Conservation (phyloP, 108 stramenopile genomes). For the Cyclotella kingstonii region DNA sequence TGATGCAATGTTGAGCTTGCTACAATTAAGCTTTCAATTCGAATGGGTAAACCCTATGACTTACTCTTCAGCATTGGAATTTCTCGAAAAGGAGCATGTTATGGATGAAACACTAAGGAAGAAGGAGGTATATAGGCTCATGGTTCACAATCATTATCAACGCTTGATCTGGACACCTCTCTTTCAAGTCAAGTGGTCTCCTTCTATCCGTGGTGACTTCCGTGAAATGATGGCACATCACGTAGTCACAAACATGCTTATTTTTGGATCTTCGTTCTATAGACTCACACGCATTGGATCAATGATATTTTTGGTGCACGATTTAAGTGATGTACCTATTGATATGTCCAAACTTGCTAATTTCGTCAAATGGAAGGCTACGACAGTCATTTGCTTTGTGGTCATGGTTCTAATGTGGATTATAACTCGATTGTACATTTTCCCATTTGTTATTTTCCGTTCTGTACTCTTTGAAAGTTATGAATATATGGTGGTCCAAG, state of each 20-base stretch:
- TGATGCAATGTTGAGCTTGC: constrained; percentile 71
- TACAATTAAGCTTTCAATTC: constrained; percentile 59
- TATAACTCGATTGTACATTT: constrained; percentile 53
- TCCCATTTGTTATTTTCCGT: constrained; percentile 77
- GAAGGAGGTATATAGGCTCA: constrained; percentile 23
- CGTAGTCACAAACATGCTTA: constrained; percentile 73
- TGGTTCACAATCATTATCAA: constrained; percentile 8
- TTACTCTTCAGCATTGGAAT: constrained; percentile 39
- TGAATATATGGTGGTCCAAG: constrained; percentile 41
- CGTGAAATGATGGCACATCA: constrained; percentile 90
- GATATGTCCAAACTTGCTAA: constrained; percentile 88
- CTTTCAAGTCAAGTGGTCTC: constrained; percentile 57
- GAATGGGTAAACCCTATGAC: constrained; percentile 38
- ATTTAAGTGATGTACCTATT: constrained; percentile 83
- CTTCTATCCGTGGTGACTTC: constrained; percentile 81
- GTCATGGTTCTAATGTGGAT: constrained; percentile 81
- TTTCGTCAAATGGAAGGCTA: constrained; percentile 85
- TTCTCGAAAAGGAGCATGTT: constrained; percentile 28
- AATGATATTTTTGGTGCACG: constrained; percentile 85
- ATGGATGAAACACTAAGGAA: constrained; percentile 29
- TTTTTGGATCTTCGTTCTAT: constrained; percentile 61
- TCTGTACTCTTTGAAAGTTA: constrained; percentile 56
- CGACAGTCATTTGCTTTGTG: constrained; percentile 69
- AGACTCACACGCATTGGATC: constrained; percentile 69
- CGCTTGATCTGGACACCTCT: constrained; percentile 38